A percentile compares a stretch with the other conserved stretches of the same genome.
phyloP scores from a whole-genome alignment of 495 filamentous ascomycete genomes.

The Choiromyces venosus region DNA sequence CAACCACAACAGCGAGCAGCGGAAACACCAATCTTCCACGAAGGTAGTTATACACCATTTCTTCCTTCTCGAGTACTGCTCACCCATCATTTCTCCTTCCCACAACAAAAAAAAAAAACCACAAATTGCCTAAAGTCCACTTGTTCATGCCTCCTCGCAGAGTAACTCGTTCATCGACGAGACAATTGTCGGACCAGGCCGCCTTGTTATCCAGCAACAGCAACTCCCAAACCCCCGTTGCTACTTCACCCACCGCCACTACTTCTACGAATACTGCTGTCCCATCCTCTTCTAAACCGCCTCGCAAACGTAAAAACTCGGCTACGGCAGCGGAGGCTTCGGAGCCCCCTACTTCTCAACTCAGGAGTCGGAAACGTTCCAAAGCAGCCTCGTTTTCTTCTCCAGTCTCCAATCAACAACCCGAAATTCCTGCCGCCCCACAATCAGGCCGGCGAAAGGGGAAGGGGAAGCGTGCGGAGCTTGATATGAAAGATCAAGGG shows the following conservation, averaged over 20 bases:
- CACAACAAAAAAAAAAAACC: conserved; percentile 24
- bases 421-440: conserved; percentile 12
- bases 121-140: conserved; percentile 34
- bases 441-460: conserved; percentile 47
- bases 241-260: conserved; percentile 21
- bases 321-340: conserved; percentile 21
- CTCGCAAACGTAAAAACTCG: conserved; percentile 37
- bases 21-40: conserved; percentile 34
- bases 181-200: conserved; percentile 40
- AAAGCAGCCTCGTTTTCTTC: conserved; percentile 30
- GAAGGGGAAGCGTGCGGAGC: conserved; percentile 51
- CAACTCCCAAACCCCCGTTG: conserved; percentile 18
- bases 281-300: conserved; percentile 24
- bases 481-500: conserved; percentile 62
- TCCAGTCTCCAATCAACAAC: conserved; percentile 19
- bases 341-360: conserved; percentile 20
- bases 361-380: conserved; percentile 29
- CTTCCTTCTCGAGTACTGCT: conserved; percentile 35
- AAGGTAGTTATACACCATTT: conserved; percentile 42
- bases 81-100: conserved; percentile 36
- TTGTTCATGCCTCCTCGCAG: conserved; percentile 45
- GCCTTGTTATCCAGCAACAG: conserved; percentile 35
- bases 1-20: conserved; percentile 6
- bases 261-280: conserved; percentile 25
- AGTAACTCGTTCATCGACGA: conserved; percentile 43